Conservation (phyloP, 768 basidiomycete genomes). For the Pleurotus djamor region DNA sequence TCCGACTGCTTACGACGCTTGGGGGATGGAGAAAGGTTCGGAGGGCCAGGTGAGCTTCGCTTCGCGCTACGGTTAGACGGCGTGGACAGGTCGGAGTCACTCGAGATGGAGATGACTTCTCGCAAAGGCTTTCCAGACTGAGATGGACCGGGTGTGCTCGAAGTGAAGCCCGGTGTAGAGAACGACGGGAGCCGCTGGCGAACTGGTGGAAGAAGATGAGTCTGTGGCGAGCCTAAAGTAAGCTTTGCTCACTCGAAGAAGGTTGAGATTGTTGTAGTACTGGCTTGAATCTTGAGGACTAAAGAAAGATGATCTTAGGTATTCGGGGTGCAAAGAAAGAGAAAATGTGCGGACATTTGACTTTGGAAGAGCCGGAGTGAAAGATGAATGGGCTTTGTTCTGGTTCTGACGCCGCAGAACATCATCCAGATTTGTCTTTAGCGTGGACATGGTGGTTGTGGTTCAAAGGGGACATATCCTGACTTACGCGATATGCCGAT, state of each 20-base stretch:
- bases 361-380: constrained; percentile 5
- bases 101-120: constrained; percentile 2
- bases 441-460: constrained; percentile 16
- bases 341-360: constrained; percentile 6
- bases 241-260: too few relatives aligned
- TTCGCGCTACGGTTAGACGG: constrained; percentile 8
- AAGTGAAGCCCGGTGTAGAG: constrained; percentile 11
- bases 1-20: constrained; percentile 13
- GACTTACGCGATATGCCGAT: too few relatives aligned
- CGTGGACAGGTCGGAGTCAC: neutral
- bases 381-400: constrained; percentile 4
- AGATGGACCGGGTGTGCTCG: neutral
- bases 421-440: constrained; percentile 39
- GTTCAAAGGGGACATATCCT: neutral
- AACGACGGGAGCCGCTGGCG: constrained; percentile 9
- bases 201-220: neutral
- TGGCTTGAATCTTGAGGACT: constrained; percentile 45
- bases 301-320: constrained; percentile 4
- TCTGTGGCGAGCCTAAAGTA: too few relatives aligned
- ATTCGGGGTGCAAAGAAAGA: neutral
- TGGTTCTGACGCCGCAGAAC: constrained; percentile 23
- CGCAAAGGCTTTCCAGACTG: neutral
- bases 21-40: constrained; percentile 12
- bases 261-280: constrained; percentile 17
- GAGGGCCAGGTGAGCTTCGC: constrained; percentile 14